Percentiles rank a stretch among this genome's conserved stretches.
These are phyloP conservation scores for Triangularia setosa DNA, from an alignment of 2,329 filamentous ascomycete genomes.

Conservation along the genomic window DNA sequence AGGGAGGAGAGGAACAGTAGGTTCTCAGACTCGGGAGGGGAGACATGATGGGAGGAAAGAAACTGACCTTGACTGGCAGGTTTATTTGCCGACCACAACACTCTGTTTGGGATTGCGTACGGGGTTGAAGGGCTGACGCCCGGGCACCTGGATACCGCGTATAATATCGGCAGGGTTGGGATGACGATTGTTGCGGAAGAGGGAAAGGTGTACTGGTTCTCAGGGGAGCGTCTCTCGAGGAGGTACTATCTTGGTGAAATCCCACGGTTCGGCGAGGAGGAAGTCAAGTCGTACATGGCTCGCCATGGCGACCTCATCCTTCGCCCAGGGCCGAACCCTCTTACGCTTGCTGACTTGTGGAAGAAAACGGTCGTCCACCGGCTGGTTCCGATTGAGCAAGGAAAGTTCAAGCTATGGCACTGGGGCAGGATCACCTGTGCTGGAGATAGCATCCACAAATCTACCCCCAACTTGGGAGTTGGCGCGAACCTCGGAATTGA, in stretches of 20 bases:
- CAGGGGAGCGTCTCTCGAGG: slow-evolving; percentile 13
- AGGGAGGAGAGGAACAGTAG: slow-evolving; percentile 9
- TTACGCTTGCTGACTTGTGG: slow-evolving; percentile 18
- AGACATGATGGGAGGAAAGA: not conserved
- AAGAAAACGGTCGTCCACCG: slow-evolving; percentile 8
- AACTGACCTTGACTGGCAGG: not conserved
- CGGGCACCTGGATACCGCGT: slow-evolving; percentile 12
- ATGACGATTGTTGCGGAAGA: slow-evolving; percentile 7
- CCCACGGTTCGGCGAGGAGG: slow-evolving; percentile 16
- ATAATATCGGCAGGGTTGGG: slow-evolving; percentile 8
- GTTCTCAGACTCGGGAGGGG: too few species aligned
- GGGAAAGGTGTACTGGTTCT: slow-evolving; percentile 19
- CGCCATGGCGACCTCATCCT: slow-evolving; percentile 11
- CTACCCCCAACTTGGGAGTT: slow-evolving; percentile 19
- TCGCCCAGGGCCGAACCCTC: not conserved
- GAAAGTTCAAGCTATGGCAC: slow-evolving; percentile 20
- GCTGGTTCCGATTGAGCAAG: slow-evolving; percentile 20
- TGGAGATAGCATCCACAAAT: slow-evolving; percentile 22
- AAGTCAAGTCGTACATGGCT: slow-evolving; percentile 10
- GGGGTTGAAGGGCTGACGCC: not conserved
- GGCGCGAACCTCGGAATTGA: slow-evolving; percentile 22
- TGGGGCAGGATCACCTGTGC: slow-evolving; percentile 19
- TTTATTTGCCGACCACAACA: slow-evolving; percentile 19
- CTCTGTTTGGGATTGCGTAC: slow-evolving; percentile 19
- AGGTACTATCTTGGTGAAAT: not conserved